Evolutionary conservation across 495 filamentous ascomycete species (phyloP).

Genomic region (Glonium stellatum): DNA sequence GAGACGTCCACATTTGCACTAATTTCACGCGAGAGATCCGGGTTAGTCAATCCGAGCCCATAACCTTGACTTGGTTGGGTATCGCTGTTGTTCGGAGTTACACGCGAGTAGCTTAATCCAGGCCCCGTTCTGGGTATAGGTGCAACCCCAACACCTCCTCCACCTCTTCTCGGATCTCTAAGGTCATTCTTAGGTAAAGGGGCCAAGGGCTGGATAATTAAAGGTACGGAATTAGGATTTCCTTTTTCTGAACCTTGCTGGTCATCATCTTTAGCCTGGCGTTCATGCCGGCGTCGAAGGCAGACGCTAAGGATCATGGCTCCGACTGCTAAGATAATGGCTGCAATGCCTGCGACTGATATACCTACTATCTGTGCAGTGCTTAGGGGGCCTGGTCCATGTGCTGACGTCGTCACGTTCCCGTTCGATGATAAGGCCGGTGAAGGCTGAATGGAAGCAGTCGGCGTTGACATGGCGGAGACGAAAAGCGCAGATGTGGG

Average conservation of each 20-base stretch:
- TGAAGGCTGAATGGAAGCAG: slow-evolving; percentile 2
- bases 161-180: slow-evolving; percentile 3
- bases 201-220: not conserved
- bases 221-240: not conserved
- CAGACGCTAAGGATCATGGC: slow-evolving; percentile 27
- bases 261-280: not conserved
- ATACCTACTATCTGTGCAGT: slow-evolving; percentile 29
- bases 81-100: no score
- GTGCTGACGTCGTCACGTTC: not conserved
- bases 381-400: slow-evolving; percentile 15
- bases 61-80: not conserved
- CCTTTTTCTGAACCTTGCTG: not conserved
- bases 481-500: not conserved
- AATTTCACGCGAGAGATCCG: slow-evolving; percentile 9
- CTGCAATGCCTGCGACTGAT: slow-evolving; percentile 25
- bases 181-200: not conserved
- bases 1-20: not conserved
- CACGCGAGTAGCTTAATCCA: no score
- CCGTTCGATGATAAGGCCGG: slow-evolving; percentile 1
- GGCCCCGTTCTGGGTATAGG: no score
- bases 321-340: slow-evolving; percentile 25
- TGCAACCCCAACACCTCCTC: slow-evolving; percentile 2
- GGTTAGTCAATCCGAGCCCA: slow-evolving; percentile 11
- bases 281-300: slow-evolving; percentile 21
- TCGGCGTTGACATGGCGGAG: not conserved